These are phyloP conservation scores for Nepenthes mirabilis DNA, from an alignment of 148 eudicot species.

Conservation along the genomic window DNA sequence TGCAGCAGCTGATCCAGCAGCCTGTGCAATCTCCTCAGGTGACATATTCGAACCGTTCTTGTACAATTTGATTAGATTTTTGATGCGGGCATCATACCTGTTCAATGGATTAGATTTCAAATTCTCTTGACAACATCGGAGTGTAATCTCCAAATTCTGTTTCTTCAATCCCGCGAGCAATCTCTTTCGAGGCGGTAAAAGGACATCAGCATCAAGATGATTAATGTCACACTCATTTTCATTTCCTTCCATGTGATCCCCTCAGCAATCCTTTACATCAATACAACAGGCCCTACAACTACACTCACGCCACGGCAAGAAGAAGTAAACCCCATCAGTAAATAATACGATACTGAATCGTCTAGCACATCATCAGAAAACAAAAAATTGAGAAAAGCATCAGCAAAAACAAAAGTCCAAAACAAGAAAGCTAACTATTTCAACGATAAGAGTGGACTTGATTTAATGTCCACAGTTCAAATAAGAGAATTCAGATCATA, in stretches of 20 bases:
- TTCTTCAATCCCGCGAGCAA: constrained; percentile 69
- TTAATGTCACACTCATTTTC: constrained; percentile 23
- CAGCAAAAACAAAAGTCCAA: too few relatives aligned
- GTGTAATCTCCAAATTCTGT: constrained; percentile 38
- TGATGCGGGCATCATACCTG: constrained; percentile 37
- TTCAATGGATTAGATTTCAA: constrained; percentile 11
- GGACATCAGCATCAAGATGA: constrained; percentile 62
- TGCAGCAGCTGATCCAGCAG: constrained; percentile 46
- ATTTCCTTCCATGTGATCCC: constrained; percentile 47
- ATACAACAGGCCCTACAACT: background rate
- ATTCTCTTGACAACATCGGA: background rate
- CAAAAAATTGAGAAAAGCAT: too few relatives aligned
- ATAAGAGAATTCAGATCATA: too few relatives aligned
- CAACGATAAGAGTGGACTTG: background rate
- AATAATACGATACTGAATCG: too few relatives aligned
- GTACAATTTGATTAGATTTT: constrained; percentile 32
- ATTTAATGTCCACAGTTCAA: too few relatives aligned
- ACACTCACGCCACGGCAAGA: background rate
- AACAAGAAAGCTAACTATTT: background rate
- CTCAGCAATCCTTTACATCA: background rate
- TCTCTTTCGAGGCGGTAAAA: constrained; percentile 85
- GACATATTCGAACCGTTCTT: constrained; percentile 49
- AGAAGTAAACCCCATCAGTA: too few relatives aligned
- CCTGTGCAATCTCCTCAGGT: constrained; percentile 53
- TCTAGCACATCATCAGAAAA: too few relatives aligned